Base-by-base conservation (phyloP, 1,139 yeast species). In the Hansenula sp. region DNA sequence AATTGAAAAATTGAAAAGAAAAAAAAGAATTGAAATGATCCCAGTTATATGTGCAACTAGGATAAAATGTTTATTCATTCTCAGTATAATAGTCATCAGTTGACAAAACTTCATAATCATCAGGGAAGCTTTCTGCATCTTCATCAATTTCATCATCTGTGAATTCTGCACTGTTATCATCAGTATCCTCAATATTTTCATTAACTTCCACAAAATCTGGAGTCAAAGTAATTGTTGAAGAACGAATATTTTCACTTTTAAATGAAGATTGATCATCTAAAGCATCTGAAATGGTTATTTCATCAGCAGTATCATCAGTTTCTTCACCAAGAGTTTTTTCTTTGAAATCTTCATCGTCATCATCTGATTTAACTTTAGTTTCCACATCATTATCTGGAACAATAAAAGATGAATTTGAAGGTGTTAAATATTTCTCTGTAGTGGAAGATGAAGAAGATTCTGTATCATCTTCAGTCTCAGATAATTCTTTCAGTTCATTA, bases 41-140 rank as follows among this genome's bases (percentile, higher is more conserved):
- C 9, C 5, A 5, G 5, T 25, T n/a, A 25, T 7, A n/a, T 5
- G 29, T 26, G 7, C 5, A 12, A 12, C 12, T 25, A 25, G 26
- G 12, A 24, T 5, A 11, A 17, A 26, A 26, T 3, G 16, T n/a
- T 12, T 12, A 9, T 11, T 12, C 16, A 12, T 20, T 20, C 16
- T 38, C 34, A 13, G 37, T 24, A 17, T 29, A n/a, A n/a, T n/a
- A 31, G 9, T 40, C 43, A 24, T 32, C 39, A n/a, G 41, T 27
- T 8, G 41, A 37, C 9, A 40, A 17, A 11, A 40, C 26, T 16
- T 40, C 43, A 25, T 40, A 40, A n/a, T 40, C 43, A 14, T 37
- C 43, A 29, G 36, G 27, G 17, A 40, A 19, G 9, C 8, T n/a
- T 14, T 12, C 28, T 20, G 31, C 35, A 22, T 21, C 34, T n/a